Percentiles rank a stretch among this genome's conserved stretches.
Evolutionary conservation across 1,284 basidiomycete genomes (phyloP).

Genomic region (Boletellus deceptivus): DNA sequence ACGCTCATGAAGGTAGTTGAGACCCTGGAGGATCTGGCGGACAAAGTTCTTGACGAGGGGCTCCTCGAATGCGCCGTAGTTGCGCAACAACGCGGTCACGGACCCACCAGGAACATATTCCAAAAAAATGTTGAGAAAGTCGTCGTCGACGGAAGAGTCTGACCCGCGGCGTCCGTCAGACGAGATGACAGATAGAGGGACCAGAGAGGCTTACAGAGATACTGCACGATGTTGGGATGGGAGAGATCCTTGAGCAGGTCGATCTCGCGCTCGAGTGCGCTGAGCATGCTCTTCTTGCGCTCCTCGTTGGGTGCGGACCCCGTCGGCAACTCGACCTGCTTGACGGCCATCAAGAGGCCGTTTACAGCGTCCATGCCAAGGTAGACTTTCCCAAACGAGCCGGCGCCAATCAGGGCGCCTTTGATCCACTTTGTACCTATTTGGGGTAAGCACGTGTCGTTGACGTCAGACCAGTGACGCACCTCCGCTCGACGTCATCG

Average conservation of each 20-base stretch:
- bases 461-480: slow-evolving; percentile 19
- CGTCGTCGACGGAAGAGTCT: slow-evolving; percentile 89
- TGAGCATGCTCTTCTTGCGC: slow-evolving; percentile 93
- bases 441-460: slow-evolving; percentile 11
- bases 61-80: slow-evolving; percentile 97
- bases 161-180: not conserved
- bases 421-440: slow-evolving; percentile 96
- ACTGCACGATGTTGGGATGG: slow-evolving; percentile 98
- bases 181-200: not conserved
- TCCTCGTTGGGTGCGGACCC: slow-evolving; percentile 88
- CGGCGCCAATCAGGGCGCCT: slow-evolving; percentile 95
- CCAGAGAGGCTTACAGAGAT: slow-evolving; percentile 67
- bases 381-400: slow-evolving; percentile 94
- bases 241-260: slow-evolving; percentile 93
- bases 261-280: slow-evolving; percentile 93
- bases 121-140: slow-evolving; percentile 95
- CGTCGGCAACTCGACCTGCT: slow-evolving; percentile 94
- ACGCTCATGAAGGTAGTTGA: slow-evolving; percentile 90
- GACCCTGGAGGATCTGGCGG: slow-evolving; percentile 88
- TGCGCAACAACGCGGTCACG: slow-evolving; percentile 87
- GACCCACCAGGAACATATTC: slow-evolving; percentile 99
- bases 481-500: slow-evolving; percentile 67
- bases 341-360: slow-evolving; percentile 97
- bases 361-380: slow-evolving; percentile 96
- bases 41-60: slow-evolving; percentile 93